phyloP scores from a whole-genome alignment of 2,329 filamentous ascomycete species.

The Diaporthe ilicicola region DNA sequence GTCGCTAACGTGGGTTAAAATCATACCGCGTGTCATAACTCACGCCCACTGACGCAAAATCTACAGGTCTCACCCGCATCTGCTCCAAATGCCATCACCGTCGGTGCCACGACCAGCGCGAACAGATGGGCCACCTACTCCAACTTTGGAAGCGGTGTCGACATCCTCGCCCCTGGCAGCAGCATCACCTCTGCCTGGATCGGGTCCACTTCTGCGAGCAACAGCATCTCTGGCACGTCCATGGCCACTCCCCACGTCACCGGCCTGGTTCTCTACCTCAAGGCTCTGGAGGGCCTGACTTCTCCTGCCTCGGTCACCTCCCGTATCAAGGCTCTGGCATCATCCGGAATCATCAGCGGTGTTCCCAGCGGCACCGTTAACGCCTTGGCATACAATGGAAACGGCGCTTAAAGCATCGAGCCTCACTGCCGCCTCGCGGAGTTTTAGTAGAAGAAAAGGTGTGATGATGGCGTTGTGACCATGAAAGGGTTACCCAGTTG shows the following conservation, averaged over 20 bases:
- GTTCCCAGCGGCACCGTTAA: slow-evolving; percentile 26
- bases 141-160: slow-evolving; percentile 55
- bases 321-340: slow-evolving; percentile 21
- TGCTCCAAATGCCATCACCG: slow-evolving; percentile 49
- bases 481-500: neutral
- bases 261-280: slow-evolving; percentile 54
- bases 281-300: slow-evolving; percentile 20
- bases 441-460: neutral
- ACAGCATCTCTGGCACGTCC: slow-evolving; percentile 64
- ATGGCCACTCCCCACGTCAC: slow-evolving; percentile 70
- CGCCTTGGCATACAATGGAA: slow-evolving; percentile 24
- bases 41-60: neutral
- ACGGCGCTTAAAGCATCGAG: slow-evolving; percentile 2
- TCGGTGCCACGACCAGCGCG: slow-evolving; percentile 47
- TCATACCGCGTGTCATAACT: neutral
- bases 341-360: slow-evolving; percentile 11
- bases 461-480: neutral
- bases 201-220: slow-evolving; percentile 44
- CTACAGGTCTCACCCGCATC: slow-evolving; percentile 46
- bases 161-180: slow-evolving; percentile 56
- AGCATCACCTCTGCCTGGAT: slow-evolving; percentile 54
- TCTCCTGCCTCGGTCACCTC: slow-evolving; percentile 9
- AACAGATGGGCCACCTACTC: slow-evolving; percentile 50
- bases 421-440: no score
- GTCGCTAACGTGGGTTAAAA: slow-evolving; percentile 35